Conservation (phyloP, 176 grass and related monocot species). For the Puya raimondii region DNA sequence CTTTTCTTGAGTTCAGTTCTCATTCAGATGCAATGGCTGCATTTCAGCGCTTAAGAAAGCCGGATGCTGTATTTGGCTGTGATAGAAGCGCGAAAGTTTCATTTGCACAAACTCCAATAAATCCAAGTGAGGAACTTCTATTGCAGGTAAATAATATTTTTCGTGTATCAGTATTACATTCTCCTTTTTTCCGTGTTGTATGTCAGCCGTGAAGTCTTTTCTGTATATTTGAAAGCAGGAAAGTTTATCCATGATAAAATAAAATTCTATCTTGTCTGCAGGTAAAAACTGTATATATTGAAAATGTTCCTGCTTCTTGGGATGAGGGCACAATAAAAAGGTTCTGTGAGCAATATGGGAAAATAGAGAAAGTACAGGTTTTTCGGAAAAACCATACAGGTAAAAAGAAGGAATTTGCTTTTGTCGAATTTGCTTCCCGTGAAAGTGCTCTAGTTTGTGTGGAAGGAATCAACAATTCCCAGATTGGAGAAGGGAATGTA, state of each 20-base stretch:
- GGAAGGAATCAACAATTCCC: constrained; percentile 55
- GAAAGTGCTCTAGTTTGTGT: constrained; percentile 70
- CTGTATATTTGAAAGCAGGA: neutral
- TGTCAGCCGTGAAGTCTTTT: neutral
- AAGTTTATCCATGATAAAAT: constrained; percentile 1
- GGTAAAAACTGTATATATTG: constrained; percentile 70
- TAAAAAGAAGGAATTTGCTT: constrained; percentile 44
- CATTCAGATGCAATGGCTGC: constrained; percentile 50
- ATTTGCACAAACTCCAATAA: constrained; percentile 36
- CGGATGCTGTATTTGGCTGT: constrained; percentile 44
- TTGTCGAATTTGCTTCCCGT: constrained; percentile 71
- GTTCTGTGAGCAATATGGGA: constrained; percentile 58
- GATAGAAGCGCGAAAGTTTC: constrained; percentile 50
- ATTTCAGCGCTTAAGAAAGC: constrained; percentile 43
- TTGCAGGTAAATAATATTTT: constrained; percentile 38
- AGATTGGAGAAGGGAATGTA: constrained; percentile 36
- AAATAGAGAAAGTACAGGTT: constrained; percentile 46
- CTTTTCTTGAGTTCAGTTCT: constrained; percentile 44
- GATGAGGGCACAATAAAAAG: constrained; percentile 48
- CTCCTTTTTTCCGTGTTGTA: neutral
- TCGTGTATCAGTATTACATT: neutral
- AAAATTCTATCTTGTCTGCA: constrained; percentile 27
- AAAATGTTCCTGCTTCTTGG: constrained; percentile 61
- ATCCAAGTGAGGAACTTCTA: constrained; percentile 33
- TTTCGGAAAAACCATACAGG: constrained; percentile 32